Evolutionary conservation across 306 rosid genomes (phyloP).

Genomic region (Lathyrus tuberosus): DNA sequence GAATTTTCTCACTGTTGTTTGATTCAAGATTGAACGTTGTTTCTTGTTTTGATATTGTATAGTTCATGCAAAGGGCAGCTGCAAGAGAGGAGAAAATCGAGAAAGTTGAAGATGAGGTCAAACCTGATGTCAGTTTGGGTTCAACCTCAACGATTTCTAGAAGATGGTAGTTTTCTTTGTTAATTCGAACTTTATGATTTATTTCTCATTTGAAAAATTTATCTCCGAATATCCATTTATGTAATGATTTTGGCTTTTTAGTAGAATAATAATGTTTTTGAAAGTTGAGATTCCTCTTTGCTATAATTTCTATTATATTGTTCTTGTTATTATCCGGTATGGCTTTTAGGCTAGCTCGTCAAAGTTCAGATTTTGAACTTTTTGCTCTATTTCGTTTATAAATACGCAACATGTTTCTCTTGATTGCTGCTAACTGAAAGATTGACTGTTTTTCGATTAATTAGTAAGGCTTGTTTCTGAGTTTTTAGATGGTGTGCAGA

Average conservation of each 20-base stretch:
- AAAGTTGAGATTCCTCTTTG: conserved; percentile 9
- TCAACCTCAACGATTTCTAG: conserved; percentile 41
- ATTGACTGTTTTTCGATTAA: not conserved
- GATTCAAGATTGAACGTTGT: not conserved
- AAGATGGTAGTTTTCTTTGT: conserved; percentile 59
- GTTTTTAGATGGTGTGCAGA: no score
- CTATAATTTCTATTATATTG: not conserved
- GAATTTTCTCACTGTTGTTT: not conserved
- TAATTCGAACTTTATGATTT: not conserved
- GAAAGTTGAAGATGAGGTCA: conserved; percentile 60
- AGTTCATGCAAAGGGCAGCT: conserved; percentile 94
- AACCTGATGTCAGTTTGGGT: conserved; percentile 49
- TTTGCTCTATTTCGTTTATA: not conserved
- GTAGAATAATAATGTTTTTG: conserved; percentile 7
- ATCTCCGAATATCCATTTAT: not conserved
- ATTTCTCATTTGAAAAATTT: not conserved
- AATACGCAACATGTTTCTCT: conserved; percentile 15
- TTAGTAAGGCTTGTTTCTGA: no score
- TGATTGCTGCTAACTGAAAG: conserved; percentile 12
- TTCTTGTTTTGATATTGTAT: conserved; percentile 6
- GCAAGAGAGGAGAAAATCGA: conserved; percentile 61
- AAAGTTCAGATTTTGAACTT: not conserved
- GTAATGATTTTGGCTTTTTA: not conserved
- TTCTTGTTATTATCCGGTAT: not conserved
- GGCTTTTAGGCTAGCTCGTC: not conserved